Conservation (phyloP, 495 filamentous ascomycete genomes). For the Hypoxylon trugodes region DNA sequence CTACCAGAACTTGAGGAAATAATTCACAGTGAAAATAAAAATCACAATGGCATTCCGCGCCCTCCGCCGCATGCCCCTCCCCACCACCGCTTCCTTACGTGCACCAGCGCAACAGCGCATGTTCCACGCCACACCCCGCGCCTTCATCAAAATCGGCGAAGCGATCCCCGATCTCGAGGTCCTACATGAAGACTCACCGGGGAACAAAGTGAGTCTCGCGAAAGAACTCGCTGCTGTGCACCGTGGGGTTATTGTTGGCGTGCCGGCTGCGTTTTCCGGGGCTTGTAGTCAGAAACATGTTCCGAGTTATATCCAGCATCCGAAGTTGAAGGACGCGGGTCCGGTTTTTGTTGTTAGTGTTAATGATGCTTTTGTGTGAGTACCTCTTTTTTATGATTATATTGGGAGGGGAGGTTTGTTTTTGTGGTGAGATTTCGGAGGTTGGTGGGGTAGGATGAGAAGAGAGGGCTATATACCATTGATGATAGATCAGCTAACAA, state of each 20-base stretch:
- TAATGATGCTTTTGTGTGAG: slow-evolving; percentile 96
- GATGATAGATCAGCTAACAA: slow-evolving; percentile 1
- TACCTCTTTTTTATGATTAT: slow-evolving; percentile 20
- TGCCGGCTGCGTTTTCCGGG: slow-evolving; percentile 88
- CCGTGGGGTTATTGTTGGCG: slow-evolving; percentile 86
- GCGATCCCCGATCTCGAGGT: slow-evolving; percentile 66
- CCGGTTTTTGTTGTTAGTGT: slow-evolving; percentile 87
- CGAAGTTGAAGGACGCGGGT: slow-evolving; percentile 76
- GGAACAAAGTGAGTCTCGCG: slow-evolving; percentile 86
- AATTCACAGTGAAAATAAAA: too few relatives aligned
- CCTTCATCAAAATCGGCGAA: slow-evolving; percentile 67
- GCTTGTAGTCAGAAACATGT: slow-evolving; percentile 82
- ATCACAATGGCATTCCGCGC: slow-evolving; percentile 42
- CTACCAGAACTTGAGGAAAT: too few relatives aligned
- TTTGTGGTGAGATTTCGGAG: not conserved
- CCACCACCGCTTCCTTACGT: not conserved
- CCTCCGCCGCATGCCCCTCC: slow-evolving; percentile 25
- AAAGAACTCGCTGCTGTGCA: slow-evolving; percentile 69
- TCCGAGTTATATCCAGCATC: slow-evolving; percentile 81
- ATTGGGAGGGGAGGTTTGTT: too few relatives aligned
- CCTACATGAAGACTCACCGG: slow-evolving; percentile 69
- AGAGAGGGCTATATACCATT: too few relatives aligned
- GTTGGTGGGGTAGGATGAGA: not conserved
- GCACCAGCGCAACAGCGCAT: slow-evolving; percentile 25
- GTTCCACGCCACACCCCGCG: slow-evolving; percentile 64